Evolutionary conservation across 2,329 filamentous ascomycete genomes (phyloP).

Genomic region (Macrophomina phaseolina): DNA sequence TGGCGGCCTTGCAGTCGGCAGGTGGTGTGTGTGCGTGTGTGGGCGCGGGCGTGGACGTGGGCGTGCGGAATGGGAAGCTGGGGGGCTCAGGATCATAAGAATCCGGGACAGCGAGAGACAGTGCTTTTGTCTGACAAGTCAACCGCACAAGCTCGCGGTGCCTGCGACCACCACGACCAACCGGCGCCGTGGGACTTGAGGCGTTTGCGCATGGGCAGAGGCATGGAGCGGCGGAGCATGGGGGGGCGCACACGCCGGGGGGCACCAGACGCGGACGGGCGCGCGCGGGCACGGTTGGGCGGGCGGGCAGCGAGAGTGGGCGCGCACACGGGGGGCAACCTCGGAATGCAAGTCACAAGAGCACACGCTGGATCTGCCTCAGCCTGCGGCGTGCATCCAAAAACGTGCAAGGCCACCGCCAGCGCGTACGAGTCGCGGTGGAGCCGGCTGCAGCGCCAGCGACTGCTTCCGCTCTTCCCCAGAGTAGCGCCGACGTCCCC

Average conservation of each 20-base stretch:
- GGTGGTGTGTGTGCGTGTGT: slow-evolving; percentile 12
- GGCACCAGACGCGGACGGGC: background rate
- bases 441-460: slow-evolving; percentile 25
- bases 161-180: slow-evolving; percentile 24
- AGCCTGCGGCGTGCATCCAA: slow-evolving; percentile 23
- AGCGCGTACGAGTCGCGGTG: slow-evolving; percentile 25
- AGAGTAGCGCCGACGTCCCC: slow-evolving; percentile 25
- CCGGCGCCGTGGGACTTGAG: slow-evolving; percentile 26
- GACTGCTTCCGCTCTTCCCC: slow-evolving; percentile 24
- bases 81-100: slow-evolving; percentile 26
- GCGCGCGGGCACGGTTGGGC: slow-evolving; percentile 2
- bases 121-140: slow-evolving; percentile 28
- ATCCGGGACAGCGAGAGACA: slow-evolving; percentile 25
- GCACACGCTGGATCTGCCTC: slow-evolving; percentile 25
- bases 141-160: slow-evolving; percentile 25
- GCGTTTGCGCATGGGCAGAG: slow-evolving; percentile 27
- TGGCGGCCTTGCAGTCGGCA: slow-evolving; percentile 27
- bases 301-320: slow-evolving; percentile 10
- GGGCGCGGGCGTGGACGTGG: slow-evolving; percentile 16
- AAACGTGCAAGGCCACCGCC: slow-evolving; percentile 26
- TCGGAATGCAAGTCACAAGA: slow-evolving; percentile 27
- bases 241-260: slow-evolving; percentile 24
- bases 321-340: background rate
- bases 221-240: slow-evolving; percentile 25
- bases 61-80: slow-evolving; percentile 25